Percentiles rank a stretch among this genome's conserved stretches.
phyloP scores from a whole-genome alignment of 2,329 filamentous ascomycete genomes.

The Epichloe festucae region DNA sequence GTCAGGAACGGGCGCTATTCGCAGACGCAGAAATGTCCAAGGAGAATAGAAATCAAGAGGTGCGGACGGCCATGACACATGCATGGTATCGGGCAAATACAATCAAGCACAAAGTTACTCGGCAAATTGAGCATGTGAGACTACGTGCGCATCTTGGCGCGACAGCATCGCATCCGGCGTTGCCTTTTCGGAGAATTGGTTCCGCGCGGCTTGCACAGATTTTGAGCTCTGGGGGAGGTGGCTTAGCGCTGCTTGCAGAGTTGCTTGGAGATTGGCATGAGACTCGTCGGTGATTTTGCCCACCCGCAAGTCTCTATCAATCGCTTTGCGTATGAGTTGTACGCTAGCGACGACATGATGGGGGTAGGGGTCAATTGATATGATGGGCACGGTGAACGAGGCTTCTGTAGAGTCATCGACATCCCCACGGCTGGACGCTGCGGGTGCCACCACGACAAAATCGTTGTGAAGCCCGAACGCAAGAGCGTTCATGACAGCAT shows the following conservation, averaged over 20 bases:
- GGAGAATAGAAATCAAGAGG: too few species aligned
- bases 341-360: conserved; percentile 17
- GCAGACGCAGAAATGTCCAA: too few species aligned
- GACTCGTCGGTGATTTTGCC: conserved; percentile 16
- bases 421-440: not conserved
- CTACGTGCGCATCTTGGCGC: conserved; percentile 7
- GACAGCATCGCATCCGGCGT: not conserved
- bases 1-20: too few species aligned
- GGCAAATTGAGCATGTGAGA: conserved; percentile 5
- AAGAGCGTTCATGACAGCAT: conserved; percentile 19
- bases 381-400: conserved; percentile 14
- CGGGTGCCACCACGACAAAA: conserved; percentile 8
- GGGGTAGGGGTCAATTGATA: conserved; percentile 20
- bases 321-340: conserved; percentile 17
- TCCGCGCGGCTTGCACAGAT: conserved; percentile 17
- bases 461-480: conserved; percentile 19
- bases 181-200: conserved; percentile 9
- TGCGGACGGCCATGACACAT: too few species aligned
- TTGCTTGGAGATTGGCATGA: conserved; percentile 13
- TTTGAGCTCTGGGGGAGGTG: conserved; percentile 19
- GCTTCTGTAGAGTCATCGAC: not conserved
- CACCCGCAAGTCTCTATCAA: conserved; percentile 15
- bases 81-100: too few species aligned
- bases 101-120: conserved; percentile 3
- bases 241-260: conserved; percentile 14